Evolutionary conservation across 495 filamentous ascomycete genomes (phyloP).

Genomic region (Cercophora scortea): DNA sequence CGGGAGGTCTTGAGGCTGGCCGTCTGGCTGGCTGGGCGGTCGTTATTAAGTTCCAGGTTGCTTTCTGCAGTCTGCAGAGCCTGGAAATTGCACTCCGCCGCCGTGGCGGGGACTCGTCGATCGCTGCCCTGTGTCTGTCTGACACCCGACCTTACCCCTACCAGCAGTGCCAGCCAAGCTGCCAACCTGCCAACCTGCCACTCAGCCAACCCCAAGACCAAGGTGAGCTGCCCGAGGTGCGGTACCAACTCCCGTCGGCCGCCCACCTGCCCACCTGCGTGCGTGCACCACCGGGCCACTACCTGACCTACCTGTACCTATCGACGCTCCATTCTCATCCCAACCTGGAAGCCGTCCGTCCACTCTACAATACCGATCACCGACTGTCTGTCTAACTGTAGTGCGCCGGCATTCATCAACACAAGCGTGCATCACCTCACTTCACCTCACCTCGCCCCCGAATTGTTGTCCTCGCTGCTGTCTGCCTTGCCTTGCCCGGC

Average conservation of each 20-base stretch:
- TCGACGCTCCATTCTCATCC: not conserved
- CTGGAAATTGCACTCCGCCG: constrained; percentile 26
- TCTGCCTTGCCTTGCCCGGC: no score
- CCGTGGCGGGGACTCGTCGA: constrained; percentile 22
- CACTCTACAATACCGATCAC: no score
- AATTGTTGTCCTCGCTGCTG: no score
- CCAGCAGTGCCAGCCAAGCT: constrained; percentile 2
- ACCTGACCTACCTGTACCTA: no score
- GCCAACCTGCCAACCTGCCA: not conserved
- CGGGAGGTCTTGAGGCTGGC: not conserved
- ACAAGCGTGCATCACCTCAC: no score
- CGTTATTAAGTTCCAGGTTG: not conserved
- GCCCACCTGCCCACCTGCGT: not conserved
- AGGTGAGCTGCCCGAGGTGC: not conserved
- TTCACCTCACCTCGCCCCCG: no score
- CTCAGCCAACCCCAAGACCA: not conserved
- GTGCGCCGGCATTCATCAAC: not conserved
- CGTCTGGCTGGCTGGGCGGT: constrained; percentile 2
- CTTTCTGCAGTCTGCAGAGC: not conserved
- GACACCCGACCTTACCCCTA: constrained; percentile 11
- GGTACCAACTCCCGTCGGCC: not conserved
- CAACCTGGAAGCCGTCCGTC: no score
- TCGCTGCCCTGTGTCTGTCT: constrained; percentile 19
- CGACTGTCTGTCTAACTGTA: not conserved
- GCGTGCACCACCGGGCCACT: not conserved